Evolutionary conservation across 169 alveolate genomes (phyloP), one percentile per base, ranked within the genome.

Genomic region (Plasmodium reichenowi): DNA sequence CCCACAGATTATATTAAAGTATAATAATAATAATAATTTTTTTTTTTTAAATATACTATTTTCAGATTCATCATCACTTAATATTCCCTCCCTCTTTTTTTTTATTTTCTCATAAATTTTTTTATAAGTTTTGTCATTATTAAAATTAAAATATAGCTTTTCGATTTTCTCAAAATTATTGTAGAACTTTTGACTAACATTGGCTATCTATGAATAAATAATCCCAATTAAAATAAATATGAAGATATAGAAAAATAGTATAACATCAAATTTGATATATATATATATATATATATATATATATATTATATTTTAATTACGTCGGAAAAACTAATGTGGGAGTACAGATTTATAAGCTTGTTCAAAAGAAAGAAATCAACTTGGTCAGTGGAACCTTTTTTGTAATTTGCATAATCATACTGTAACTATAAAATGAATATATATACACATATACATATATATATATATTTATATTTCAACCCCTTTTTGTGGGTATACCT

Each of bases 111-210:
- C 83, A 56, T 80, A 80, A 38, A 80, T 80, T 72, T 80, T 80
- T 58, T 80, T 80, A 48, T 80, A 80, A 15, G 90, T 80, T 43
- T 80, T 80, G 52, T 80, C 90, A 17, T 71, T 80, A 26, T 80
- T 67, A 38, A 80, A 80, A 63, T 80, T 66, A 29, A 47, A 80
- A 59, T 80, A 80, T 13, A 80, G 72, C 50, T 63, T 68, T 50
- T 80, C 90, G 10, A 80, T 71, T 59, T 80, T 80, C 10, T 80
- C 90, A 52, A 80, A 80, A 58, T 80, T 17, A 22, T 59, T 58
- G 17, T 80, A 64, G 22, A 80, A 80, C 32, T 67, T 80, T 58
- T 71, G 15, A 63, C 90, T 67, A 2, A 80, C 72, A 32, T 68
- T 68, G 43, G 71, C 72, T n/a, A 80, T 58, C 90, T 80, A 29